phyloP scores from a whole-genome alignment of 345 rosid genomes.

The Aquilaria sinensis region DNA sequence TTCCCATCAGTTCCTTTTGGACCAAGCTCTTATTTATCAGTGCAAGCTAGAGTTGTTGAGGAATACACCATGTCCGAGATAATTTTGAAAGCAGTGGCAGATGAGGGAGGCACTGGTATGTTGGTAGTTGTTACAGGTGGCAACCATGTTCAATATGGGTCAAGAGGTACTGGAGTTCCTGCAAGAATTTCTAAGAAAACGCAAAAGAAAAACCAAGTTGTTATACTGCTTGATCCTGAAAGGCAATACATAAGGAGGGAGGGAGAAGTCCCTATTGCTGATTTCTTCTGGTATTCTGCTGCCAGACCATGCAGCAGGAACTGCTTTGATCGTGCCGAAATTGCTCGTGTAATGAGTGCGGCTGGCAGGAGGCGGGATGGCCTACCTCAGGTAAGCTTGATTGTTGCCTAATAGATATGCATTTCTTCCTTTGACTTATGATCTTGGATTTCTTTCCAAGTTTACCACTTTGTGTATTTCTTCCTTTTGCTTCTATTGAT shows the following conservation, averaged over 20 bases:
- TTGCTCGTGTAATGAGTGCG: slow-evolving; percentile 93
- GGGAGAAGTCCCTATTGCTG: slow-evolving; percentile 86
- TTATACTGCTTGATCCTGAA: slow-evolving; percentile 83
- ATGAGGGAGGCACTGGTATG: slow-evolving; percentile 60
- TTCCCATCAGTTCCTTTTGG: slow-evolving; percentile 60
- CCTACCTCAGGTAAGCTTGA: slow-evolving; percentile 63
- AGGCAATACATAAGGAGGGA: slow-evolving; percentile 77
- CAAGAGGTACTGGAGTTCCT: slow-evolving; percentile 83
- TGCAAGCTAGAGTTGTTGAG: slow-evolving; percentile 83
- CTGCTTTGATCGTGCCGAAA: slow-evolving; percentile 93
- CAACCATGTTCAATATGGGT: slow-evolving; percentile 69
- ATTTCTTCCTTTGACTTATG: slow-evolving; percentile 10
- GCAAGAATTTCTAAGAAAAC: slow-evolving; percentile 81
- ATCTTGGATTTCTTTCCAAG: background rate
- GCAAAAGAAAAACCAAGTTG: slow-evolving; percentile 80
- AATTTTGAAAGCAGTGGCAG: slow-evolving; percentile 49
- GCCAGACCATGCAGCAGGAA: slow-evolving; percentile 93
- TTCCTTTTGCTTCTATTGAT: background rate
- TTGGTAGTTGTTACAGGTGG: slow-evolving; percentile 81
- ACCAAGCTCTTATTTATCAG: slow-evolving; percentile 78
- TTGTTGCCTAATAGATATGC: slow-evolving; percentile 7
- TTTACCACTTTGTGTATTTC: background rate
- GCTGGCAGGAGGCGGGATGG: slow-evolving; percentile 89
- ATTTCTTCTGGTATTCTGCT: slow-evolving; percentile 91
- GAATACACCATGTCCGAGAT: slow-evolving; percentile 80